phyloP scores from a whole-genome alignment of 2,329 filamentous ascomycete species.

The Trichophaea hybrida region DNA sequence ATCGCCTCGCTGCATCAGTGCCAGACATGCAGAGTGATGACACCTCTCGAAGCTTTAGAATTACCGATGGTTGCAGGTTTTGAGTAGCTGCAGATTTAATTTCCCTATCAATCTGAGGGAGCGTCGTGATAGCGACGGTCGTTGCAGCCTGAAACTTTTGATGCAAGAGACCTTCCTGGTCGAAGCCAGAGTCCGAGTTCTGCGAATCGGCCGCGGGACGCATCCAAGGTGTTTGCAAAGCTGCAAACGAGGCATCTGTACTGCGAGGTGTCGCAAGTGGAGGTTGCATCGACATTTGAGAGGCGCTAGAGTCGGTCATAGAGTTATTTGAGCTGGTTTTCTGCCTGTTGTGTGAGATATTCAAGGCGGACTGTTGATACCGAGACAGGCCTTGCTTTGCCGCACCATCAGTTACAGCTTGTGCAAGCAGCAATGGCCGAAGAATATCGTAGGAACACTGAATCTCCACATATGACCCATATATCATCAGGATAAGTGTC shows the following conservation, averaged over 20 bases:
- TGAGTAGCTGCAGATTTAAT: slow-evolving; percentile 24
- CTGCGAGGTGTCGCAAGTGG: slow-evolving; percentile 13
- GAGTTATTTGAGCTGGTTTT: slow-evolving; percentile 1
- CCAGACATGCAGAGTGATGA: slow-evolving; percentile 24
- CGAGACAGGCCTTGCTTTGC: neutral
- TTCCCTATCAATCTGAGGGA: slow-evolving; percentile 23
- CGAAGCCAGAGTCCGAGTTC: slow-evolving; percentile 17
- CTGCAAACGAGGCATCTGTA: slow-evolving; percentile 11
- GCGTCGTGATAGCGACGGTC: slow-evolving; percentile 21
- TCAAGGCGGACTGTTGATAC: neutral
- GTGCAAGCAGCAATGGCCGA: slow-evolving; percentile 21
- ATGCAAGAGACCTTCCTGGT: slow-evolving; percentile 24
- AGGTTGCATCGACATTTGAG: slow-evolving; percentile 5
- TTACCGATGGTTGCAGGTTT: slow-evolving; percentile 23
- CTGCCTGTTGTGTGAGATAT: neutral
- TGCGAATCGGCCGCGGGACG: slow-evolving; percentile 9
- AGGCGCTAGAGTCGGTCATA: slow-evolving; percentile 9
- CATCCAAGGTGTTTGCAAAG: slow-evolving; percentile 19
- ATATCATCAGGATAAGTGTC: slow-evolving; percentile 26
- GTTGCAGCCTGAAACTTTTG: slow-evolving; percentile 25
- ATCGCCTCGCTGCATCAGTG: slow-evolving; percentile 24
- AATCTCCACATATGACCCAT: slow-evolving; percentile 26
- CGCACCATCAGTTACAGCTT: neutral
- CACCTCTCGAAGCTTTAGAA: slow-evolving; percentile 25
- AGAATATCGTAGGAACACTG: slow-evolving; percentile 25